phyloP scores from a whole-genome alignment of 1,284 basidiomycete species.

The Bondarzewia mesenterica region DNA sequence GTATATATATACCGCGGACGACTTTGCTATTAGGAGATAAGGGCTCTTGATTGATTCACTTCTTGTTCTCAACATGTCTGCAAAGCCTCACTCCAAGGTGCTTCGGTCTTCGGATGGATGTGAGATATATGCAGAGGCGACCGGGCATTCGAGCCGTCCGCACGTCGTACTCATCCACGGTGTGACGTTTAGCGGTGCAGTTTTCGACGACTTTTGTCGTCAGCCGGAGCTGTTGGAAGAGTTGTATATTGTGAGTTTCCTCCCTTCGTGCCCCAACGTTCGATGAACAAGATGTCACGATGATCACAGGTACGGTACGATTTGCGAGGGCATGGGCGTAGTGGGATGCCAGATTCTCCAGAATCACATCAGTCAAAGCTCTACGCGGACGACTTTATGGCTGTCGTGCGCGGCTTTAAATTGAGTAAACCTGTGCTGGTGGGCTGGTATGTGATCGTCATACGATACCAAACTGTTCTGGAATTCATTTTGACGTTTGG shows the following conservation, averaged over 20 bases:
- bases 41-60: no score
- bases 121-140: constrained; percentile 17
- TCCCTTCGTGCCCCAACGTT: neutral
- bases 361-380: constrained; percentile 9
- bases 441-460: constrained; percentile 11
- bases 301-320: constrained; percentile 15
- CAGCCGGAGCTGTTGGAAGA: constrained; percentile 3
- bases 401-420: constrained; percentile 11
- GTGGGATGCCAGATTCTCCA: constrained; percentile 11
- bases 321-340: constrained; percentile 16
- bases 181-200: constrained; percentile 9
- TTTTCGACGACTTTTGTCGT: constrained; percentile 15
- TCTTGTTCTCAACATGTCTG: neutral
- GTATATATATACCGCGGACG: no score
- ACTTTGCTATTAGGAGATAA: no score
- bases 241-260: constrained; percentile 17
- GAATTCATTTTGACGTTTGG: no score
- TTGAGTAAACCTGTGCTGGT: constrained; percentile 9
- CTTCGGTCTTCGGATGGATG: constrained; percentile 17
- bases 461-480: neutral
- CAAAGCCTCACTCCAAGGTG: neutral
- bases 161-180: constrained; percentile 17
- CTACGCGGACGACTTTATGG: constrained; percentile 13
- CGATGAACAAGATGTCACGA: neutral
- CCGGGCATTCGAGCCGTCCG: constrained; percentile 14